phyloP scores from a whole-genome alignment of 805 yeast species.

The Helenozyma baotianmanensis region DNA sequence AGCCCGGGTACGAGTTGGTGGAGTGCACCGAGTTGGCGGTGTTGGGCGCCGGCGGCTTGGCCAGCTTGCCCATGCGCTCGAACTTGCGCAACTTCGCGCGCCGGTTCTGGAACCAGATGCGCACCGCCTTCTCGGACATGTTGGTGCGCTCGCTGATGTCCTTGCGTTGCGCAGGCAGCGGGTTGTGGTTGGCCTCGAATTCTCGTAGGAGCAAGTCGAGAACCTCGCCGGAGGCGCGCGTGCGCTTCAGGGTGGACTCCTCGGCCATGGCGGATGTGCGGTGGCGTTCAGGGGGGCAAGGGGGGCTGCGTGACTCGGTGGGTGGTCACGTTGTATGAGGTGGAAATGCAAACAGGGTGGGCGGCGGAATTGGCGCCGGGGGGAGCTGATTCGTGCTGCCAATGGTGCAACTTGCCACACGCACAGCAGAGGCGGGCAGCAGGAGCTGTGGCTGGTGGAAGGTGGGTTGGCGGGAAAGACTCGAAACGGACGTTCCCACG shows the following conservation, averaged over 20 bases:
- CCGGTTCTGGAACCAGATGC: constrained; percentile 91
- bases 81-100: constrained; percentile 72
- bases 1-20: not conserved
- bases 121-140: constrained; percentile 82
- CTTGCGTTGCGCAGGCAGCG: constrained; percentile 66
- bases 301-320: no score
- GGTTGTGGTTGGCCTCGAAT: constrained; percentile 70
- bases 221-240: constrained; percentile 78
- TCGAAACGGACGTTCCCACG: no score
- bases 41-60: constrained; percentile 2
- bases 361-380: no score
- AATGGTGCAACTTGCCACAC: no score
- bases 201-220: constrained; percentile 63
- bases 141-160: constrained; percentile 66
- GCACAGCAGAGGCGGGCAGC: no score
- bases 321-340: no score
- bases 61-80: constrained; percentile 41
- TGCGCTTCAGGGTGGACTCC: constrained; percentile 41
- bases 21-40: not conserved
- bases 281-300: no score
- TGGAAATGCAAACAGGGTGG: no score
- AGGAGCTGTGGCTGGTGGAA: no score
- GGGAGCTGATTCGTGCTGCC: no score
- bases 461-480: no score
- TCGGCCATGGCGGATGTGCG: constrained; percentile 27